Evolutionary conservation across 768 basidiomycete genomes (phyloP), one percentile per base, ranked within the genome.

Genomic region (Termitomyces titanicus): DNA sequence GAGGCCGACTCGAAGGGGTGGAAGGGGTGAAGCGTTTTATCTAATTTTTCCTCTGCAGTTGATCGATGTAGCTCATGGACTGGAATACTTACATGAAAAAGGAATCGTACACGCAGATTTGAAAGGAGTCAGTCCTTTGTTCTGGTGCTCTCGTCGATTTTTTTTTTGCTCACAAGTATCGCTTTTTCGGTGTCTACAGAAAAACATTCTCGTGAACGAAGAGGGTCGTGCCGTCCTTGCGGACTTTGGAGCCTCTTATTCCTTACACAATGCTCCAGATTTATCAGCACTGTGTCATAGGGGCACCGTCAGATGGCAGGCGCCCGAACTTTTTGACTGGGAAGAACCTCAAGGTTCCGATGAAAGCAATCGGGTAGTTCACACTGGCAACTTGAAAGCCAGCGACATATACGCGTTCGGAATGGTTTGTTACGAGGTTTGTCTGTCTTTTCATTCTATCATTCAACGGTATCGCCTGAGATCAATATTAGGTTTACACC

Each of bases 211-310:
- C 3, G 53, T 54, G 6, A 22, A 47, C 22, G 53, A 40, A 5
- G 6, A 24, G 17, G 15, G 18, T 12, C 45, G 9, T 5, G 53
- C 53, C 3, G 24, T 45, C 5, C 12, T 54, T 15, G 34, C 45
- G 9, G 53, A 54, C 18, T 38, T 54, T 18, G 53, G 53, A 3
- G n/a, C 35, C 11, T 54, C 53, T 46, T 48, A 27, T 31, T 15
- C 12, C 46, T 2, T 48, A 5, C 10, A 35, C n/a, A 33, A 48
- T 5, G 3, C 34, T 35, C 22, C 34, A 9, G 2, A 4, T 48
- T 20, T 35, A 5, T 3, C 47, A n/a, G 15, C 33, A 17, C 9
- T 7, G 5, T 17, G 0, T 48, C 22, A 2, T n/a, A 20, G 22
- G 13, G 47, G 47, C 5, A 48, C 47, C 9, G 5, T 6, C 20